phyloP scores from a whole-genome alignment of 2,329 filamentous ascomycete species.

The Penicillium griseofulvum region DNA sequence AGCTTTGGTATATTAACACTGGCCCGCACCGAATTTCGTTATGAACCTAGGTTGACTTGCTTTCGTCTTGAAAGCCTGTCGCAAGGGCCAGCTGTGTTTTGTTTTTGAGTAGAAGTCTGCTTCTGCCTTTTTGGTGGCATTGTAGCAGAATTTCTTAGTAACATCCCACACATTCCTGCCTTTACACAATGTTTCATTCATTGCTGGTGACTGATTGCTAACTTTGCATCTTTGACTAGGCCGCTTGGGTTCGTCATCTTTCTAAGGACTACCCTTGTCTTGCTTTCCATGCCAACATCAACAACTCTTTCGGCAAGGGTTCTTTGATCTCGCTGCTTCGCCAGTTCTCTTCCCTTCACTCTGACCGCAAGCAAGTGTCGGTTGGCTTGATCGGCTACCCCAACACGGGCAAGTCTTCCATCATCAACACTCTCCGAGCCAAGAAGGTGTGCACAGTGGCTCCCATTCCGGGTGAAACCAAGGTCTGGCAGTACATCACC shows the following conservation, averaged over 20 bases:
- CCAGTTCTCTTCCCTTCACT: slow-evolving; percentile 88
- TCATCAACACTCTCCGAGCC: slow-evolving; percentile 92
- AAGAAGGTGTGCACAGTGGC: slow-evolving; percentile 94
- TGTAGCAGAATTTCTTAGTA: slow-evolving; percentile 95
- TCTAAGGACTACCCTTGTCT: slow-evolving; percentile 92
- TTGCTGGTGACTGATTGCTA: slow-evolving; percentile 32
- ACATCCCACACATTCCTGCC: slow-evolving; percentile 77
- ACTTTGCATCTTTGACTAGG: slow-evolving; percentile 55
- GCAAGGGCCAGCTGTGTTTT: slow-evolving; percentile 76
- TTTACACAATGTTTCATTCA: slow-evolving; percentile 39
- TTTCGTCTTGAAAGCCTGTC: slow-evolving; percentile 87
- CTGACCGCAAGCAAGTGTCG: slow-evolving; percentile 88
- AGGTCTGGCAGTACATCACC: slow-evolving; percentile 97
- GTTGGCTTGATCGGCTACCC: slow-evolving; percentile 88
- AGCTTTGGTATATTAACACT: slow-evolving; percentile 93
- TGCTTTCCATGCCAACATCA: slow-evolving; percentile 91
- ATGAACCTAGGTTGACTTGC: slow-evolving; percentile 66
- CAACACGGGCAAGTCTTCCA: slow-evolving; percentile 92
- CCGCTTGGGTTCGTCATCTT: slow-evolving; percentile 83
- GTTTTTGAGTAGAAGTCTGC: slow-evolving; percentile 94
- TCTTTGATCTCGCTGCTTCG: slow-evolving; percentile 86
- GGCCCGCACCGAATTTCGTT: slow-evolving; percentile 66
- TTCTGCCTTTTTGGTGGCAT: slow-evolving; percentile 60
- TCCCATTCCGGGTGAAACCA: slow-evolving; percentile 93
- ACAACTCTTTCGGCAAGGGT: slow-evolving; percentile 94